Evolutionary conservation across 768 basidiomycete genomes (phyloP), one percentile per base, ranked within the genome.

Genomic region (Podaxis pistillaris): DNA sequence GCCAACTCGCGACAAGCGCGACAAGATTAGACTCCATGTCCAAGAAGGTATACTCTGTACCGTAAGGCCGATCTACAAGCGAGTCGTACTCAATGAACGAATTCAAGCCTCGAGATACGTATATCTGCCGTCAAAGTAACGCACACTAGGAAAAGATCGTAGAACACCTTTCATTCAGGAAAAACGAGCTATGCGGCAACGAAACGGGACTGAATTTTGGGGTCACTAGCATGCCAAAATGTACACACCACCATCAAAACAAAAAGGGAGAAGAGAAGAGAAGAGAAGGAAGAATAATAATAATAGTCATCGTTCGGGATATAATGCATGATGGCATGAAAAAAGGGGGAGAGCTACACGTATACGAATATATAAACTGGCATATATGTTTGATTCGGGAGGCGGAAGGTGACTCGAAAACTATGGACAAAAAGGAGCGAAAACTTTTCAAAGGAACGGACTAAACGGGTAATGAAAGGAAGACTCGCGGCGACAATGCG

Each of bases 271-370:
- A 47, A 33, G 55, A 13, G 17, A 49, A 62, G 41, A 19, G 55
- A 46, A 56, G 41, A 55, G 15, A 41, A 30, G 24, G 54, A 62
- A 56, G 37, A 62, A 62, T 62, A 62, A 62, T 62, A 56, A 62
- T 62, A 62, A 56, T 59, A 40, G 24, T 59, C 54, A 62, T 55
- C 55, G 61, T 62, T 56, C 53, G 24, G 60, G 55, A 56, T 56
- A 62, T 62, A 62, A 62, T 62, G 61, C 61, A 38, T 60, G 38
- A 54, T 40, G 47, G 61, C 54, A 50, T 56, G 47, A 56, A 52
- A 38, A 49, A 55, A 41, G 44, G n/a, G 49, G n/a, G 50, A 40
- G 24, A 50, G 52, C 46, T 56, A 62, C 54, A 56, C 37, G 61
- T 62, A 56, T 54, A 50, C 11, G 44, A n/a, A 47, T 62, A 55